Conservation (phyloP, 495 filamentous ascomycete species). For the Penicillium macrosclerotiorum region DNA sequence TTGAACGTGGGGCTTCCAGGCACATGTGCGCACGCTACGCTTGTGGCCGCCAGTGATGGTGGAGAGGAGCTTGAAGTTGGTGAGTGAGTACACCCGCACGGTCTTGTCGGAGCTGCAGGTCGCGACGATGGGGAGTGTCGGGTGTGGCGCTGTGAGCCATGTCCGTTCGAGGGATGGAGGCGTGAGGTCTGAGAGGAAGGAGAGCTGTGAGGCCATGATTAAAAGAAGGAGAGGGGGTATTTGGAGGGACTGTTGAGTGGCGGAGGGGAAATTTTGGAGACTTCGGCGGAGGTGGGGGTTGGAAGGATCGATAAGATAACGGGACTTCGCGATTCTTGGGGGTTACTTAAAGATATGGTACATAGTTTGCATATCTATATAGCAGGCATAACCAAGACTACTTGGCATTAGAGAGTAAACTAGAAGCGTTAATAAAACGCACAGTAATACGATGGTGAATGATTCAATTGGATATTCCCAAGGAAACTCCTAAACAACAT, state of each 20-base stretch:
- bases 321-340: conserved; percentile 4
- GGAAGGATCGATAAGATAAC: conserved; percentile 10
- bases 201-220: conserved; percentile 11
- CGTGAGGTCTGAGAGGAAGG: conserved; percentile 38
- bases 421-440: too few relatives aligned
- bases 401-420: too few relatives aligned
- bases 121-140: conserved; percentile 80
- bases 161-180: conserved; percentile 73
- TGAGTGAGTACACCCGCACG: conserved; percentile 83
- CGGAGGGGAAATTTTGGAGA: conserved; percentile 13
- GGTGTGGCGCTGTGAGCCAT: conserved; percentile 84
- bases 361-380: neutral
- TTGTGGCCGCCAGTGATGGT: conserved; percentile 85
- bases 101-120: conserved; percentile 83
- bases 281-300: conserved; percentile 5
- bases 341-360: neutral
- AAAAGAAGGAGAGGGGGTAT: neutral
- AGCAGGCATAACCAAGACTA: too few relatives aligned
- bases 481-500: neutral
- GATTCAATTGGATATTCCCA: too few relatives aligned
- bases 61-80: conserved; percentile 71
- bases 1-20: conserved; percentile 75
- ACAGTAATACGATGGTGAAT: too few relatives aligned
- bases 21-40: conserved; percentile 72
- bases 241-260: neutral